Evolutionary conservation across 2,329 filamentous ascomycete species (phyloP).

Genomic region (Fonsecaea multimorphosa): DNA sequence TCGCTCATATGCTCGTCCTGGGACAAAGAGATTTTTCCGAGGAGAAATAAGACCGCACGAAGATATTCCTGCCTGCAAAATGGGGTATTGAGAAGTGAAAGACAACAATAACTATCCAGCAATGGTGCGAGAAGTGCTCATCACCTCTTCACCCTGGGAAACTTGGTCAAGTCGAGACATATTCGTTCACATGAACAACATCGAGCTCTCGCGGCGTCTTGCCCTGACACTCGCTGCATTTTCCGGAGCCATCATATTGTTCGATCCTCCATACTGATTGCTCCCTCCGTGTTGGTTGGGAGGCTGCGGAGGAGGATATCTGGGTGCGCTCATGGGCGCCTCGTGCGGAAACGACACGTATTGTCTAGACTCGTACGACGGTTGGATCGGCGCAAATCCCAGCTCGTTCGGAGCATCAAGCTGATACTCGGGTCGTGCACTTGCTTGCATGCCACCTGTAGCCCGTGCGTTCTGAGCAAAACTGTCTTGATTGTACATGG

Average conservation of each 20-base stretch:
- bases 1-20: constrained; percentile 12
- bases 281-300: constrained; percentile 30
- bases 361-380: constrained; percentile 36
- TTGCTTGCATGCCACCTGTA: constrained; percentile 40
- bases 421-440: constrained; percentile 52
- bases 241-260: constrained; percentile 51
- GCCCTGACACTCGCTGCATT: constrained; percentile 49
- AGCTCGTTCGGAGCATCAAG: constrained; percentile 54
- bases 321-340: constrained; percentile 31
- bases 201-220: constrained; percentile 56
- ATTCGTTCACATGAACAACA: constrained; percentile 40
- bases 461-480: constrained; percentile 47
- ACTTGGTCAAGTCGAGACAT: not conserved
- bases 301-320: constrained; percentile 33
- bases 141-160: not conserved
- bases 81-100: constrained; percentile 27
- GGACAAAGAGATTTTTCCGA: constrained; percentile 8
- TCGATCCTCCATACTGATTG: constrained; percentile 44
- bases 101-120: constrained; percentile 10
- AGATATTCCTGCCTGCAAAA: constrained; percentile 20
- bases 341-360: constrained; percentile 43
- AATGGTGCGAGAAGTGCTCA: not conserved
- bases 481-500: constrained; percentile 64
- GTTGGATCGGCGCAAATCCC: constrained; percentile 52
- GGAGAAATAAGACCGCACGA: constrained; percentile 6